Evolutionary conservation across 805 yeast genomes (phyloP), one percentile per base, ranked within the genome.

Genomic region (Zygotorulaspora danielsina): DNA sequence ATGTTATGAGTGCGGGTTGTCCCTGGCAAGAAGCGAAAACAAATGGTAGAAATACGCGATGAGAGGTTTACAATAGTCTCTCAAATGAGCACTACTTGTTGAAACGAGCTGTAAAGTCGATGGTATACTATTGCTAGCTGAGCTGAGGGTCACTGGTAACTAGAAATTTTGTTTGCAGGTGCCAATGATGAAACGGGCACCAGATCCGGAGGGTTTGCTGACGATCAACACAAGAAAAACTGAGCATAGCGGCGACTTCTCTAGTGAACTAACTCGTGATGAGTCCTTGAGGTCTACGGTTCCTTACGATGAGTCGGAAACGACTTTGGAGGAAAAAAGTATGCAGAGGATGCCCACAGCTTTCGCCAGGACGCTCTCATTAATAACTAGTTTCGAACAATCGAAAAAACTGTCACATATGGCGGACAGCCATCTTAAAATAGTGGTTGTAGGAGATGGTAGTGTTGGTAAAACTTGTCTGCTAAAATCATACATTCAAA

Each of bases 401-500:
- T 55, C 51, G 24, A 43, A 54, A 18, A 45, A 36, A 25, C 28
- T 38, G 2, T 52, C 55, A 21, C 51, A 49, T 32, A 44, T 51
- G 32, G 53, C 72, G 1, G 69, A 70, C 36, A 55, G 60, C 27
- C 67, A 64, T 34, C 51, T 71, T 31, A 84, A 84, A 55, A 65
- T 84, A 5, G 94, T 86, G 9, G 83, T 83, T 19, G 93, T 87
- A 7, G 95, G 96, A 6, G 96, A 86, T 60, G 88, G 90, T 52
- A 89, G 86, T 12, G 81, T 93, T 57, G 96, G 96, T n/a, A 86
- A 86, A 59, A 87, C 95, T 0, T 82, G 89, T 52, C 61, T 86
- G 50, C 55, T 84, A 42, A 65, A 70, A 20, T 64, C 84, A 13
- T 87, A 81, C 57, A 73, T 85, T 3, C 78, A 79, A 52, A 45